A percentile compares a stretch with the other conserved stretches of the same genome.
Conservation (phyloP, 177 flowering plant species). For the Tripterygium wilfordii region DNA sequence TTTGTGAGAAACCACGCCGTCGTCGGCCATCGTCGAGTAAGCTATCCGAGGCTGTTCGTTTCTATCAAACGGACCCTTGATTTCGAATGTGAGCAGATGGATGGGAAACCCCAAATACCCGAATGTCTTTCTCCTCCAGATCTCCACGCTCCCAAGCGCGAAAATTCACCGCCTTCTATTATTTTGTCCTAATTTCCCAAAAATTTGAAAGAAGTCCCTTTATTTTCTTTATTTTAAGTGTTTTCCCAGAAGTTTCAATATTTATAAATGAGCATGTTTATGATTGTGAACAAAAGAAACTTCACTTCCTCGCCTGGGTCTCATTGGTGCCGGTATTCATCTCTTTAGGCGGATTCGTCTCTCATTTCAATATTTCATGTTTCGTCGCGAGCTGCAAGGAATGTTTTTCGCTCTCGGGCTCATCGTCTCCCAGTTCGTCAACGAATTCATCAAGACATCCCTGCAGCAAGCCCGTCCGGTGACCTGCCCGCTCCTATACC, state of each 20-base stretch:
- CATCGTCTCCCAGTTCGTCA: conserved; percentile 65
- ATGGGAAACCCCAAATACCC: too few species aligned
- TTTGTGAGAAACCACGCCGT: conserved; percentile 29
- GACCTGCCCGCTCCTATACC: conserved; percentile 65
- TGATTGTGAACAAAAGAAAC: too few species aligned
- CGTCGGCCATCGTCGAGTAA: conserved; percentile 52
- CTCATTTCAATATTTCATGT: conserved; percentile 76
- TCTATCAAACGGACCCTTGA: too few species aligned
- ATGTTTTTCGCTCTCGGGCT: conserved; percentile 81
- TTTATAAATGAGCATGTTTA: too few species aligned
- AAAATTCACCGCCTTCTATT: conserved; percentile 5
- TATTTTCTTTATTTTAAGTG: too few species aligned
- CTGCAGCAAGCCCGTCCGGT: conserved; percentile 83
- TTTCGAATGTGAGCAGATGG: background rate
- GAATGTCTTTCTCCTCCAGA: too few species aligned
- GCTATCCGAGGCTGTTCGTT: background rate
- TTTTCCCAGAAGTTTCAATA: too few species aligned
- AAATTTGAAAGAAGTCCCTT: too few species aligned
- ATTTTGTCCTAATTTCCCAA: too few species aligned
- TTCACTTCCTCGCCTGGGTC: conserved; percentile 78
- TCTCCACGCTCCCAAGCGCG: background rate
- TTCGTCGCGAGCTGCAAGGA: conserved; percentile 83
- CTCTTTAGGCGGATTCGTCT: conserved; percentile 68
- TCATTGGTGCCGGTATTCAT: conserved; percentile 89
- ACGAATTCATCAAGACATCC: conserved; percentile 57